Base-by-base conservation (phyloP, 179 eudicot species). In the Heliamphora ciliata region DNA sequence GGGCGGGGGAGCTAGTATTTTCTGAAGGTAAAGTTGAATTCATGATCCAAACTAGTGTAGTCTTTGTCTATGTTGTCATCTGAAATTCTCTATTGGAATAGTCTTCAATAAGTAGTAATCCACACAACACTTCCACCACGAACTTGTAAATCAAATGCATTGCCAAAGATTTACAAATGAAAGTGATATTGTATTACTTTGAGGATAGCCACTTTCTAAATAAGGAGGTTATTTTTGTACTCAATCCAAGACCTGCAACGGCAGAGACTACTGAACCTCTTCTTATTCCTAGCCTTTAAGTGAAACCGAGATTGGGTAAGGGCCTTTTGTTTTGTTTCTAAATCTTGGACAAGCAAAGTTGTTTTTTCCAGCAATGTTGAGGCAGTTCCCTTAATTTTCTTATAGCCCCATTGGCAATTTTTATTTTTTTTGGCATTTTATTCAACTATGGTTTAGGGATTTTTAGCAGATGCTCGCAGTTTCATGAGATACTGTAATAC, bases 361-460 rank as follows among this genome's bases (percentile, higher is more conserved):
- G 74, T 51, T 11, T 24, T 18, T 51, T 5, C 70, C 18, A 31
- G 6, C 31, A 17, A 50, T 51, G 8, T 77, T 67, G 31, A 67
- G 63, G 64, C 81, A 79, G 14, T 54, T 18, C 17, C 15, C 59
- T 76, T 60, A 24, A 52, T 40, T 67, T 13, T 46, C 52, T 77
- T 18, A n/a, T 79, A 64, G 52, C 21, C 4, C 47, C 15, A 66
- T 68, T 54, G 44, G 4, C 71, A 17, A n/a, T 5, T 1, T 21
- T 1, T 75, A 21, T 17, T 7, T 63, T 44, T n/a, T 24, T 14
- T 7, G 14, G 8, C 63, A 46, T 72, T 72, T 4, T 56, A 24
- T 58, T 75, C 31, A 67, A 40, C 14, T 54, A 70, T 67, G 64
- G 17, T 79, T 79, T 67, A 65, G 14, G 75, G 64, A 52, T 52